Base-by-base conservation (phyloP, 306 rosid genomes). In the Dalbergia oliveri region DNA sequence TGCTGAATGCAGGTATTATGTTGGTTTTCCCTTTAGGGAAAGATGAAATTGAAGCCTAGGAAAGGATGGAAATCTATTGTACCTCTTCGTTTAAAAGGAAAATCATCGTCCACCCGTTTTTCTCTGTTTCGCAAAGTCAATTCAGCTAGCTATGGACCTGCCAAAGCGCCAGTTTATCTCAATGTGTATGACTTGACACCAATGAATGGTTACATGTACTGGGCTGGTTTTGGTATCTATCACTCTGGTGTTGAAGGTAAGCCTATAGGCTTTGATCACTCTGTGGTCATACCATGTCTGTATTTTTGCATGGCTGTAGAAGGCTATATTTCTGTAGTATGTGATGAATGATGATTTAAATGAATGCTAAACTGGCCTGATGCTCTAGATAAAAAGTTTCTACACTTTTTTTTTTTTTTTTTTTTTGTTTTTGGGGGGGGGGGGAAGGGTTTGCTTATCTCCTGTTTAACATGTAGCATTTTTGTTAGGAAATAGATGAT, bases 221-320 rank as follows among this genome's bases (percentile, higher is more conserved):
- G 99, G 99, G 97, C 94, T 37, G 99, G 99, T 83, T 80, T 96
- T 57, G 99, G 99, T 56, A 91, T 96, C 83, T 96, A 89, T 81
- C 98, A 96, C 86, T 96, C 99, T 70, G 98, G 99, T 71, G 97
- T 96, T 41, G 97, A 96, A 93, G 99, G 99, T 93, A 85, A 39
- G 58, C 11, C 63, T 47, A 23, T 60, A 59, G 12, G 18, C 61
- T 73, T 67, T 33, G 16, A 53, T 69, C 49, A 15, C 49, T 4
- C 59, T 54, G n/a, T 66, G 56, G 41, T 64, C 50, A 53, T 76
- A 10, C 4, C 15, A 18, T 51, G 43, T 77, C 33, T 9, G 45
- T 39, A 41, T 41, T 41, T 69, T 6, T 57, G 70, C 21, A 60
- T 76, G 68, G 59, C n/a, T 75, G 43, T 65, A 58, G 66, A 72